Base-by-base conservation (phyloP, 768 basidiomycete genomes). In the Suillus bovinus region DNA sequence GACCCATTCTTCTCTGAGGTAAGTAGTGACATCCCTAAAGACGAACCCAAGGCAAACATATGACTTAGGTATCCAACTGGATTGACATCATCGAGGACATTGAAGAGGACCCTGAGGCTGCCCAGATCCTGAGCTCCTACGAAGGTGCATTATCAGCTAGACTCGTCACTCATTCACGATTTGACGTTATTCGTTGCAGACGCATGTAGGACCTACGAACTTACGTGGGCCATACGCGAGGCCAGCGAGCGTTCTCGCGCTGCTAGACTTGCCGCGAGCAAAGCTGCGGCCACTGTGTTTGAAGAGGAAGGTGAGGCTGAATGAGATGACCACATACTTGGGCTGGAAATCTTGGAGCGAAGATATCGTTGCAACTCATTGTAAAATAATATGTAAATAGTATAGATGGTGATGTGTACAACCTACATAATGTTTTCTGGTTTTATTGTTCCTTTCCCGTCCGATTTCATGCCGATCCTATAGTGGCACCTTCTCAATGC, bases 1-100 rank as follows among this genome's bases (percentile, higher is more conserved):
- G 93, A 95, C 70, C 92, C 93, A 5, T 95, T 94, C 85, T 96
- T 96, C 84, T 94, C 94, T 27, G 95, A 96, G 76, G 83, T 86
- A 61, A 22, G 72, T 62, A 55, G 29, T 41, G 20, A 33, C 46
- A 36, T 44, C 24, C n/a, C 16, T 34, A 11, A 29, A 39, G 11
- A 27, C 13, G 14, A 17, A 17, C 6, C 6, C 24, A 7, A 20
- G 10, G 27, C 10, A 52, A 57, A 47, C 50, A 41, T 33, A 6
- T 38, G 42, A 58, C 4, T 9, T 61, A 81, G 79, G 80, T 88
- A 47, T 94, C 93, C 44, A 91, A 93, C 76, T 84, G 94, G 73
- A 91, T 96, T 65, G 94, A 96, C 74, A 81, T 89, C 65, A 87
- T 95, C 61, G 94, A 96, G 76, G 90, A 91, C 68, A 93, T 94